These are phyloP conservation scores for Tricholoma flavovirens DNA, from an alignment of 768 basidiomycete species.

Conservation along the genomic window DNA sequence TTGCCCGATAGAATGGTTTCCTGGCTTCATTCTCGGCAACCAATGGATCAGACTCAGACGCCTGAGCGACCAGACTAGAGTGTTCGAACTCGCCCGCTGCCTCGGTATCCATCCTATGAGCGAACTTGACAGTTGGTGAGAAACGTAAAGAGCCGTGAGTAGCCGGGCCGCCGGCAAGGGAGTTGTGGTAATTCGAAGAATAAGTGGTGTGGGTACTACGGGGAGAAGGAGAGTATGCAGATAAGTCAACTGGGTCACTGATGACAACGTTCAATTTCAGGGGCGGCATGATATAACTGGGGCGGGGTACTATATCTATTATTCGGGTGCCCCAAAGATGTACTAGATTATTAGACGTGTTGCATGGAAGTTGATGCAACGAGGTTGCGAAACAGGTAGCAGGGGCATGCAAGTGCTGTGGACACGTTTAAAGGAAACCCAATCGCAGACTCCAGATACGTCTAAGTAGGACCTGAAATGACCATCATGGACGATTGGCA, in stretches of 20 bases:
- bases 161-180: not conserved
- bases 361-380: not conserved
- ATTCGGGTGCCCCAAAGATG: not conserved
- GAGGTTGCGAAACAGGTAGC: slow-evolving; percentile 1
- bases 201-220: not conserved
- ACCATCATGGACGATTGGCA: not conserved
- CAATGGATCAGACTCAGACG: slow-evolving; percentile 19
- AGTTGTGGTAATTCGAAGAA: not conserved
- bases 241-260: slow-evolving; percentile 6
- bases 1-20: slow-evolving; percentile 48
- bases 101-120: slow-evolving; percentile 14
- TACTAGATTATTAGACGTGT: not conserved
- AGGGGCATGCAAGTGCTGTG: not conserved
- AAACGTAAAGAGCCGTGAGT: slow-evolving; percentile 1
- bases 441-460: not conserved
- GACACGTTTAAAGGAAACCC: not conserved
- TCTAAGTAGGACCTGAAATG: not conserved
- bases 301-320: not conserved
- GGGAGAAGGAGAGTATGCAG: slow-evolving; percentile 12
- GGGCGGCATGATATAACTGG: not conserved
- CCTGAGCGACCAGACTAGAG: slow-evolving; percentile 8
- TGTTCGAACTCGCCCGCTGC: slow-evolving; percentile 12
- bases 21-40: slow-evolving; percentile 17
- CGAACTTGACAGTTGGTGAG: not conserved
- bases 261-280: not conserved